phyloP scores from a whole-genome alignment of 2,329 filamentous ascomycete species.

The Penicillium olsonii region DNA sequence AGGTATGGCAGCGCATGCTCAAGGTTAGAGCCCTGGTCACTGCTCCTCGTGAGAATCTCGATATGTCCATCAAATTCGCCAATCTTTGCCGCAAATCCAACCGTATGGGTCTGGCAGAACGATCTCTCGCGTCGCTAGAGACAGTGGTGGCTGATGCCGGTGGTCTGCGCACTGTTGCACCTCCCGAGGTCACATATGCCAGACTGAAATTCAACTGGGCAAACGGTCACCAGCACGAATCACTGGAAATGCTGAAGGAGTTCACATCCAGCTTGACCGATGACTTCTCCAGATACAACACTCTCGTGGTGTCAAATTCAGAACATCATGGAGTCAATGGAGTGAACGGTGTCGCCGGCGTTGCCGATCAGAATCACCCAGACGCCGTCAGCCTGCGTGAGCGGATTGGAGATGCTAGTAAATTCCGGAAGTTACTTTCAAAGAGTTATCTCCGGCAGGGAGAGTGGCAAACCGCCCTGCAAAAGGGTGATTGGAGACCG shows the following conservation, averaged over 20 bases:
- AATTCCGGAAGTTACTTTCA: constrained; percentile 72
- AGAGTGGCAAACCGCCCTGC: constrained; percentile 87
- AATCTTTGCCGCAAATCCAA: constrained; percentile 97
- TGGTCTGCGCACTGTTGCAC: constrained; percentile 42
- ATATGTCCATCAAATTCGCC: constrained; percentile 99
- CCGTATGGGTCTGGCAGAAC: constrained; percentile 90
- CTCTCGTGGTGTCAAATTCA: constrained; percentile 37
- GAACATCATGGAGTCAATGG: constrained; percentile 48
- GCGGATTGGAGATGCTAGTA: constrained; percentile 52
- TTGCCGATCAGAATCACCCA: constrained; percentile 41
- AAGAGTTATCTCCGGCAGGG: constrained; percentile 96
- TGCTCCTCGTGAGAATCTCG: constrained; percentile 86
- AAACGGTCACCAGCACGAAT: constrained; percentile 66
- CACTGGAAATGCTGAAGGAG: constrained; percentile 61
- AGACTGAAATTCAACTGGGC: constrained; percentile 97
- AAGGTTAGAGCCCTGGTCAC: constrained; percentile 92
- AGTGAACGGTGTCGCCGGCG: constrained; percentile 53
- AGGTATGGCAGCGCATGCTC: constrained; percentile 98
- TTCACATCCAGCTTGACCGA: constrained; percentile 63
- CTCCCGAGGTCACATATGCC: constrained; percentile 89
- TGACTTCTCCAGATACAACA: constrained; percentile 54
- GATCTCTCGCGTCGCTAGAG: constrained; percentile 88
- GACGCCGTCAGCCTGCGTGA: constrained; percentile 42
- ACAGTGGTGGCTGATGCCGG: constrained; percentile 59
- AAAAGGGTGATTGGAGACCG: constrained; percentile 85